Conservation (phyloP, 2,329 filamentous ascomycete species). For the Plectosphaerella plurivora region DNA sequence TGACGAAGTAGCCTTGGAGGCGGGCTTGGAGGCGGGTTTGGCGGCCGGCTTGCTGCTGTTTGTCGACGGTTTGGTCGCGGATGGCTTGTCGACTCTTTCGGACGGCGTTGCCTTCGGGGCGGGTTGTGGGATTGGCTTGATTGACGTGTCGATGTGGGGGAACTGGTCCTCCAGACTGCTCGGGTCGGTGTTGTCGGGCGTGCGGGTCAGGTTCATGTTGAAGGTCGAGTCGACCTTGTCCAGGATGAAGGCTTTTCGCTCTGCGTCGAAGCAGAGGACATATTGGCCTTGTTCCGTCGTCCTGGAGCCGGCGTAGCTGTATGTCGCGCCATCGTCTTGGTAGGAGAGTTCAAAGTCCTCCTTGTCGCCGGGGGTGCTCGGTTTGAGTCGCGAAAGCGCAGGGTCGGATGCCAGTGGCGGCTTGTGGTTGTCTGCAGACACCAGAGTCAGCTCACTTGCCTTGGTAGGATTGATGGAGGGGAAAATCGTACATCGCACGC, state of each 20-base stretch:
- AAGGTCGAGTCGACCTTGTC: constrained; percentile 79
- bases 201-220: constrained; percentile 77
- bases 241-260: constrained; percentile 71
- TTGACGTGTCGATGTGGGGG: constrained; percentile 51
- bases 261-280: constrained; percentile 71
- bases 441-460: background rate
- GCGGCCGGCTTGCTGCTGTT: constrained; percentile 9
- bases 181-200: constrained; percentile 60
- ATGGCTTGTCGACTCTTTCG: constrained; percentile 15
- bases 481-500: constrained; percentile 51
- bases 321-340: constrained; percentile 50
- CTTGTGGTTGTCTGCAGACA: constrained; percentile 57
- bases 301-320: constrained; percentile 57
- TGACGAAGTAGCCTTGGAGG: constrained; percentile 7
- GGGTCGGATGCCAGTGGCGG: constrained; percentile 46
- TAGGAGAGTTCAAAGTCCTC: constrained; percentile 53
- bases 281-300: constrained; percentile 53
- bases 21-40: constrained; percentile 9
- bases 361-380: constrained; percentile 41
- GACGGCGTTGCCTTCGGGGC: constrained; percentile 15
- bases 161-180: constrained; percentile 63
- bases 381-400: constrained; percentile 46
- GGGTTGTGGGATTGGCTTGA: constrained; percentile 12
- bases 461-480: background rate
- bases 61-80: constrained; percentile 14